Conservation (phyloP, 1,284 basidiomycete species). For the Cryptococcus hybrid region DNA sequence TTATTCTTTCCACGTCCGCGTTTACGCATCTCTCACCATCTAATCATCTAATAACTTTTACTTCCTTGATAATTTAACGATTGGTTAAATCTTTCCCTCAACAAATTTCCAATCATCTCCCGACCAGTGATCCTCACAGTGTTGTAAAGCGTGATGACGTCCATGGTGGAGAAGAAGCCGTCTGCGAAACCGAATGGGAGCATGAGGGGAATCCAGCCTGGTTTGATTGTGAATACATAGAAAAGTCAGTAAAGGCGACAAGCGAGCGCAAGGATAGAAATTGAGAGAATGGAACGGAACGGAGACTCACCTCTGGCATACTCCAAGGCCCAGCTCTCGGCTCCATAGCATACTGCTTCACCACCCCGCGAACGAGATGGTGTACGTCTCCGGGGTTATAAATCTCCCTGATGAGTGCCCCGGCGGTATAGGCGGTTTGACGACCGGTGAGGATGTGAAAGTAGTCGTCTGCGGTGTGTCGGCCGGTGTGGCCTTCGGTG, state of each 20-base stretch:
- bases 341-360: conserved; percentile 98
- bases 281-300: not conserved
- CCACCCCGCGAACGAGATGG: conserved; percentile 72
- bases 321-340: conserved; percentile 91
- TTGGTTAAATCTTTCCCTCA: conserved; percentile 74
- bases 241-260: not conserved
- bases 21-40: too few relatives aligned
- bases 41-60: too few relatives aligned
- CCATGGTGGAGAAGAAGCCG: conserved; percentile 80
- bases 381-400: conserved; percentile 84
- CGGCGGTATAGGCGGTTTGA: conserved; percentile 86
- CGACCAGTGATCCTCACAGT: conserved; percentile 76
- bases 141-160: conserved; percentile 75
- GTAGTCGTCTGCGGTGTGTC: conserved; percentile 91
- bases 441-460: conserved; percentile 93
- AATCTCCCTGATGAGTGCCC: conserved; percentile 74
- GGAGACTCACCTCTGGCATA: conserved; percentile 74
- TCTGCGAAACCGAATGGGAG: conserved; percentile 91
- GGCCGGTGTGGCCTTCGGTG: conserved; percentile 91
- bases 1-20: too few relatives aligned
- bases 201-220: conserved; percentile 89
- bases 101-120: conserved; percentile 76
- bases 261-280: not conserved
- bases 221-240: not conserved
- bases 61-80: too few relatives aligned